Percentiles rank a stretch among this genome's conserved stretches.
phyloP scores from a whole-genome alignment of 805 yeast species.

The Metschnikowia lunata region DNA sequence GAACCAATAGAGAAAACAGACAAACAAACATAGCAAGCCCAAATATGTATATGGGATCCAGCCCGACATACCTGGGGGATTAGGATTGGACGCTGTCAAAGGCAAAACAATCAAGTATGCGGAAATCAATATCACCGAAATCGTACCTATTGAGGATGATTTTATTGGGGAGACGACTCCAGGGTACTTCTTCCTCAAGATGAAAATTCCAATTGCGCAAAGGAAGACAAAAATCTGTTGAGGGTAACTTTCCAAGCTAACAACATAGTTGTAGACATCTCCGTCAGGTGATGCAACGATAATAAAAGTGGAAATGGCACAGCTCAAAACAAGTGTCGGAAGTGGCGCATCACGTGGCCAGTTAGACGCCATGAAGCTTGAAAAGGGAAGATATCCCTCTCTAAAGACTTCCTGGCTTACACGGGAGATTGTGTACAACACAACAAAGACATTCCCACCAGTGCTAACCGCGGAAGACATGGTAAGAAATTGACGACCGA shows the following conservation, averaged over 20 bases:
- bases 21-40: conserved; percentile 37
- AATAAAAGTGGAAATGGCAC: conserved; percentile 37
- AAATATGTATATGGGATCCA: conserved; percentile 51
- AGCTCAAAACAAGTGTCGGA: conserved; percentile 45
- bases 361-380: conserved; percentile 49
- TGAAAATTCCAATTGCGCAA: conserved; percentile 53
- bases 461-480: conserved; percentile 55
- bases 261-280: conserved; percentile 48
- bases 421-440: conserved; percentile 54
- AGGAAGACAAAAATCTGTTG: conserved; percentile 48
- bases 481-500: conserved; percentile 54
- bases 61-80: conserved; percentile 36
- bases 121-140: conserved; percentile 43
- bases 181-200: conserved; percentile 48
- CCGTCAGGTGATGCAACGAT: conserved; percentile 42
- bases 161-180: conserved; percentile 47
- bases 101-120: conserved; percentile 50
- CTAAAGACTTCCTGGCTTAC: conserved; percentile 62
- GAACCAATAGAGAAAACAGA: conserved; percentile 54
- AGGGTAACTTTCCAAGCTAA: conserved; percentile 51
- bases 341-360: conserved; percentile 56
- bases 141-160: conserved; percentile 47
- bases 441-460: conserved; percentile 60
- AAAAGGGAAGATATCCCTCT: conserved; percentile 58
- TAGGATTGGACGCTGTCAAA: conserved; percentile 33